Percentiles rank a stretch among this genome's conserved stretches.
Conservation (phyloP, 2,329 filamentous ascomycete genomes). For the Claviceps pusilla region DNA sequence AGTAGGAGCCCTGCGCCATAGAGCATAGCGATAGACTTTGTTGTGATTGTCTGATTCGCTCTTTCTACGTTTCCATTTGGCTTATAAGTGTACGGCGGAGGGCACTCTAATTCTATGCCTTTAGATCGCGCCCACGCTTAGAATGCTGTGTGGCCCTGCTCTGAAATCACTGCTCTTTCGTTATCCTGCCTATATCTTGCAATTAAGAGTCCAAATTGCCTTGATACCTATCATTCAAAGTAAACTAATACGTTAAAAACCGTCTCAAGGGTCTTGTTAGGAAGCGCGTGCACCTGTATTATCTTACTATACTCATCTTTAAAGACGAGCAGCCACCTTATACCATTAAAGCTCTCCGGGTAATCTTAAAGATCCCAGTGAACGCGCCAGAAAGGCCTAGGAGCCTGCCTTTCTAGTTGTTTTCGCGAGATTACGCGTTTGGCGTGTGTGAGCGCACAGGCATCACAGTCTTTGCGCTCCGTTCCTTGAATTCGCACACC, state of each 20-base stretch:
- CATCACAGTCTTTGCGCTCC: no score
- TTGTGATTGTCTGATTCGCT: not conserved
- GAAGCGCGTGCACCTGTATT: not conserved
- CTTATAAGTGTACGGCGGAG: not conserved
- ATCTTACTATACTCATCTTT: not conserved
- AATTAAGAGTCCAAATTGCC: not conserved
- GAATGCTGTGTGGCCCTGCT: not conserved
- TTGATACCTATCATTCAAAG: not conserved
- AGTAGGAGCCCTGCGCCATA: not conserved
- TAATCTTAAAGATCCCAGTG: no score
- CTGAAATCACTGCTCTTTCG: not conserved
- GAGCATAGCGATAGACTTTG: not conserved
- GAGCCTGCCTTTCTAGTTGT: no score
- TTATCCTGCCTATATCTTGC: not conserved
- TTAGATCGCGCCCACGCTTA: not conserved
- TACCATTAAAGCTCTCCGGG: no score
- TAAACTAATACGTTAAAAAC: not conserved
- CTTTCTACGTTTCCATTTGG: not conserved
- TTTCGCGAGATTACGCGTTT: no score
- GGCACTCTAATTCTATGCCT: not conserved
- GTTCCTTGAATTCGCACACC: no score
- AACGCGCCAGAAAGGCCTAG: no score
- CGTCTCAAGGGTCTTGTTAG: not conserved
- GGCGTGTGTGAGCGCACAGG: rapidly evolving
- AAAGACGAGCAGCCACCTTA: not conserved